Evolutionary conservation across 257 asterid genomes (phyloP), one percentile per base, ranked within the genome.

Genomic region (Osmanthus fragrans): DNA sequence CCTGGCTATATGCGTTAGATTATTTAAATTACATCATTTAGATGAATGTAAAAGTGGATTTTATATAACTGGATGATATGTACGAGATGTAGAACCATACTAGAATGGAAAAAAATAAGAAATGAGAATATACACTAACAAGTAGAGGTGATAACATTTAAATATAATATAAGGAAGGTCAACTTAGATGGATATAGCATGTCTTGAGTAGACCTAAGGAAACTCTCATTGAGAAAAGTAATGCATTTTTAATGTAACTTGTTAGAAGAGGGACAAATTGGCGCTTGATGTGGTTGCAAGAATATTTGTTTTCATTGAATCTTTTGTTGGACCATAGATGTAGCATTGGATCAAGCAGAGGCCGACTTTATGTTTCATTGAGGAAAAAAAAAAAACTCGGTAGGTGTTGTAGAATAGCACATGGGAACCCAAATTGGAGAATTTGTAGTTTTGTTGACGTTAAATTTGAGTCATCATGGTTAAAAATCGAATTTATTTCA

Each of bases 381-480:
- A 40, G 1, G 40, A 7, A 2, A 42, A 42, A 42, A 42, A 30
- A 30, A 30, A 30, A 30, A 30, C 11, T 45, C 3, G 2, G 3
- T 45, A 3, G 34, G 18, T 45, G 4, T 45, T 4, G 18, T 13
- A 45, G 4, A 2, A 45, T 45, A 16, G 4, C 5, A 4, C 51
- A 45, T 45, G 51, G 51, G 51, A 45, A 45, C 18, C 51, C 51
- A 11, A 58, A 81, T 8, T 40, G 56, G 77, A 25, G 68, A 37
- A 21, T 42, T 39, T 13, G 69, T 81, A 47, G 67, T 73, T 73
- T 47, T 73, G 74, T 37, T 32, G 67, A 21, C 71, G 27, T 51
- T 51, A 69, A 73, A 80, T 56, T 73, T 74, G 77, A 77, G 78
- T 58, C 79, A 72, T 72, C 25, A 36, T 32, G 32, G 40, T 71